Evolutionary conservation across 2,329 filamentous ascomycete species (phyloP).

Genomic region (Penicillium italicum): DNA sequence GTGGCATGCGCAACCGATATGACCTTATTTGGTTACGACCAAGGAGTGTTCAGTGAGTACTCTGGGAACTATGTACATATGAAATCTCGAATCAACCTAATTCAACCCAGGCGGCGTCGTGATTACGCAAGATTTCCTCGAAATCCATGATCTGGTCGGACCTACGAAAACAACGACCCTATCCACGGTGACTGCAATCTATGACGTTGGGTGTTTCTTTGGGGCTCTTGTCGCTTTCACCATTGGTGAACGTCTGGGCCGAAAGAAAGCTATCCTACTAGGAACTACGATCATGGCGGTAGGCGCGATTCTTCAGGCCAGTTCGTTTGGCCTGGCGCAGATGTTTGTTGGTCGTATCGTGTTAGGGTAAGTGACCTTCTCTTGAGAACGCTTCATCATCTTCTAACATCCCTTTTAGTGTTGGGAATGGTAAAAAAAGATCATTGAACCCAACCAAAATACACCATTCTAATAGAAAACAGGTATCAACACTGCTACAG

Average conservation of each 20-base stretch:
- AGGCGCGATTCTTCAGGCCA: slow-evolving; percentile 45
- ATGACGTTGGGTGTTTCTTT: slow-evolving; percentile 59
- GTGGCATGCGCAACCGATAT: slow-evolving; percentile 34
- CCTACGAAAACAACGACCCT: slow-evolving; percentile 32
- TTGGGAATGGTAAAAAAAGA: background rate
- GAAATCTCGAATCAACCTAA: background rate
- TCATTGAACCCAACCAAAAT: no score
- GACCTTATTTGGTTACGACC: slow-evolving; percentile 48
- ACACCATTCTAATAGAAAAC: background rate
- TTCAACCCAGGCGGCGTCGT: slow-evolving; percentile 48
- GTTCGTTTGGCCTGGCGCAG: slow-evolving; percentile 45
- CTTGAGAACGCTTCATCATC: slow-evolving; percentile 25
- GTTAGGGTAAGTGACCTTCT: background rate
- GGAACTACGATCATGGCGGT: slow-evolving; percentile 47
- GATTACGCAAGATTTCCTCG: slow-evolving; percentile 52
- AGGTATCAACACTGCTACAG: slow-evolving; percentile 48
- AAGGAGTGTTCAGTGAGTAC: slow-evolving; percentile 52
- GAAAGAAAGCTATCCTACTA: slow-evolving; percentile 46
- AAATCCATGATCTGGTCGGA: slow-evolving; percentile 45
- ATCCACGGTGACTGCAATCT: slow-evolving; percentile 54
- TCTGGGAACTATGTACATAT: background rate
- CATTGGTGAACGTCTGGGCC: slow-evolving; percentile 48
- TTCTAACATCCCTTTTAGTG: background rate
- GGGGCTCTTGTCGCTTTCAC: slow-evolving; percentile 52
- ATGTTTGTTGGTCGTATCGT: slow-evolving; percentile 45